Percentiles rank a stretch among this genome's conserved stretches.
Conservation (phyloP, 257 asterid genomes). For the Forsythia suspensa region DNA sequence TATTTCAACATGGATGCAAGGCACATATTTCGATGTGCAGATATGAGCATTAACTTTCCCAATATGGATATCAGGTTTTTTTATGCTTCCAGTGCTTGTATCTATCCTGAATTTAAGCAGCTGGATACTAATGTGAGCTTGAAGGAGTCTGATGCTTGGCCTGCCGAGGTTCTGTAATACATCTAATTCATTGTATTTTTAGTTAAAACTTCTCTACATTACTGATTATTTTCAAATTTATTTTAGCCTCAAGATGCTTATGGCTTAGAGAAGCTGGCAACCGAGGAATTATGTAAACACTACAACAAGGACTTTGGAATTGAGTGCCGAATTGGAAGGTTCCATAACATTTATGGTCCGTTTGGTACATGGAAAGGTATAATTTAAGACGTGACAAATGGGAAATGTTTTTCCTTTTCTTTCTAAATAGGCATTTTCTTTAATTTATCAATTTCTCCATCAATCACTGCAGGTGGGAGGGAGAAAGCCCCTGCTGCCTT, state of each 20-base stretch:
- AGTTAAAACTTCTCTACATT: background rate
- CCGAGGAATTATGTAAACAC: constrained; percentile 85
- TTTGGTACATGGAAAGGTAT: constrained; percentile 97
- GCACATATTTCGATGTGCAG: background rate
- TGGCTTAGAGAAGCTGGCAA: constrained; percentile 80
- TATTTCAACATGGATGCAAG: background rate
- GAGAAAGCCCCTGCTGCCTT: constrained; percentile 93
- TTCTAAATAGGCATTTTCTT: background rate
- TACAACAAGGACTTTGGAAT: constrained; percentile 87
- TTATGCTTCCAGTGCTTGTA: constrained; percentile 89
- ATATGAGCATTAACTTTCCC: background rate
- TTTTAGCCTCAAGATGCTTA: constrained; percentile 89
- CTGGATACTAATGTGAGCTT: constrained; percentile 85
- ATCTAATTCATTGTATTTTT: background rate
- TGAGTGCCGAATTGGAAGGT: constrained; percentile 89
- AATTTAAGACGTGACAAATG: background rate
- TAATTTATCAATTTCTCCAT: background rate
- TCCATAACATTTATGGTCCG: constrained; percentile 90
- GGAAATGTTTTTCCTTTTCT: background rate
- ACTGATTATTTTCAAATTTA: constrained; percentile 1
- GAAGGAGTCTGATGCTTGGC: constrained; percentile 95
- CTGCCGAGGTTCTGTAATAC: constrained; percentile 68
- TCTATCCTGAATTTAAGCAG: constrained; percentile 88
- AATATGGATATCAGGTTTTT: constrained; percentile 55
- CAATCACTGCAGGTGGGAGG: constrained; percentile 64